Conservation (phyloP, 208 protist genomes). For the Trichomonas gallinae region DNA sequence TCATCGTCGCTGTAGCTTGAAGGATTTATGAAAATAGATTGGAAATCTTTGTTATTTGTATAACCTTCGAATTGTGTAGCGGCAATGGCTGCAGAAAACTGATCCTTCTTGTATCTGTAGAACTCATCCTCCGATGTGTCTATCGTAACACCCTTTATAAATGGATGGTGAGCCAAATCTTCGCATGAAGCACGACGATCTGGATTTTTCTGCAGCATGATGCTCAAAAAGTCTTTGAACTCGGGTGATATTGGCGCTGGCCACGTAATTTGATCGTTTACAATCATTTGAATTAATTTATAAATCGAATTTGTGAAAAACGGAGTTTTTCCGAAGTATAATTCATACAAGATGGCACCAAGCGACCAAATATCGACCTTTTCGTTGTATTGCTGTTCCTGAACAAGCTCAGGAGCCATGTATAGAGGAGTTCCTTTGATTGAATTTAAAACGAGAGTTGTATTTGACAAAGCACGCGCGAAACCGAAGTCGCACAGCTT, state of each 20-base stretch:
- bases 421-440: constrained; percentile 72
- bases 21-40: neutral
- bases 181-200: neutral
- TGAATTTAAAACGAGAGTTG: constrained; percentile 76
- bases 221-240: neutral
- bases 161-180: neutral
- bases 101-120: neutral
- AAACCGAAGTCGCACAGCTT: constrained; percentile 95
- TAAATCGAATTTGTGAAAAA: constrained; percentile 86
- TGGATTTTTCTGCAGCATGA: constrained; percentile 17
- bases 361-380: constrained; percentile 82
- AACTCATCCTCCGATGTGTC: neutral
- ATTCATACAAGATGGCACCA: constrained; percentile 89
- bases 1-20: neutral
- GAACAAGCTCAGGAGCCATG: constrained; percentile 78
- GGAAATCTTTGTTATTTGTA: neutral
- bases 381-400: constrained; percentile 48
- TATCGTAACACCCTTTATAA: neutral
- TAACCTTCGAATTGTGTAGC: neutral
- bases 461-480: constrained; percentile 61
- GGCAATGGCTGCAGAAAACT: neutral
- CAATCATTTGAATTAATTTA: constrained; percentile 77
- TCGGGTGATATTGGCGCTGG: neutral
- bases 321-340: constrained; percentile 76
- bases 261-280: constrained; percentile 33